Evolutionary conservation across 1,284 basidiomycete genomes (phyloP).

Genomic region (Tilletia walkeri): DNA sequence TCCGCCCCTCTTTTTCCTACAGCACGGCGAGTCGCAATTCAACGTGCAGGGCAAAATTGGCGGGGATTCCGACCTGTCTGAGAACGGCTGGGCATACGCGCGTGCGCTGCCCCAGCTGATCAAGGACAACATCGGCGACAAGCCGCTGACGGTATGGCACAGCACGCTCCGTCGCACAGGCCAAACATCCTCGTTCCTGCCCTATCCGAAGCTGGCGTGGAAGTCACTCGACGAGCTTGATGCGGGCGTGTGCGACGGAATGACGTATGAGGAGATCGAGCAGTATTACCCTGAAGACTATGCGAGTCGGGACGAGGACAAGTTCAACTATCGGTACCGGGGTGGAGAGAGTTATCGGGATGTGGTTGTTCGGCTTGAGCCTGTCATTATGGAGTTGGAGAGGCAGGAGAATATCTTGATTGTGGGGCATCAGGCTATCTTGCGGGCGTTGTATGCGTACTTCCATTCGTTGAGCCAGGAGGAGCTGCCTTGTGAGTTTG

Average conservation of each 20-base stretch:
- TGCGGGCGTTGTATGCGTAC: constrained; percentile 70
- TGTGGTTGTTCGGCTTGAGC: constrained; percentile 85
- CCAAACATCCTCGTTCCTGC: constrained; percentile 78
- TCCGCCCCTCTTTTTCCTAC: constrained; percentile 82
- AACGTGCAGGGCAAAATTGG: constrained; percentile 97
- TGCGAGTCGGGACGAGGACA: constrained; percentile 97
- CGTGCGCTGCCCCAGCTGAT: constrained; percentile 80
- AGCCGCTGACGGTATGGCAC: constrained; percentile 91
- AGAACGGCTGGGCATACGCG: constrained; percentile 81
- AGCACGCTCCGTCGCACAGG: constrained; percentile 89
- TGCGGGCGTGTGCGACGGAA: constrained; percentile 97
- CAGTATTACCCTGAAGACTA: constrained; percentile 94
- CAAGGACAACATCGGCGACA: constrained; percentile 85
- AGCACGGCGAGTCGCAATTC: constrained; percentile 97
- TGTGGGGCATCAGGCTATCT: constrained; percentile 81
- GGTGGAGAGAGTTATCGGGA: constrained; percentile 93
- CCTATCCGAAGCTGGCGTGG: constrained; percentile 93
- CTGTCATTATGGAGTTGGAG: constrained; percentile 98
- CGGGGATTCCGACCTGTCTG: constrained; percentile 84
- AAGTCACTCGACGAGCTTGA: constrained; percentile 97
- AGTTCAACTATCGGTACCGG: constrained; percentile 95
- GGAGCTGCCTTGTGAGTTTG: constrained; percentile 68
- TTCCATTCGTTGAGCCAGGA: constrained; percentile 89
- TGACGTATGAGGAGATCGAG: constrained; percentile 99
- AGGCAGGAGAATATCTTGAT: constrained; percentile 95